phyloP scores from a whole-genome alignment of 1,284 basidiomycete species.

The Phlebopus sp. region DNA sequence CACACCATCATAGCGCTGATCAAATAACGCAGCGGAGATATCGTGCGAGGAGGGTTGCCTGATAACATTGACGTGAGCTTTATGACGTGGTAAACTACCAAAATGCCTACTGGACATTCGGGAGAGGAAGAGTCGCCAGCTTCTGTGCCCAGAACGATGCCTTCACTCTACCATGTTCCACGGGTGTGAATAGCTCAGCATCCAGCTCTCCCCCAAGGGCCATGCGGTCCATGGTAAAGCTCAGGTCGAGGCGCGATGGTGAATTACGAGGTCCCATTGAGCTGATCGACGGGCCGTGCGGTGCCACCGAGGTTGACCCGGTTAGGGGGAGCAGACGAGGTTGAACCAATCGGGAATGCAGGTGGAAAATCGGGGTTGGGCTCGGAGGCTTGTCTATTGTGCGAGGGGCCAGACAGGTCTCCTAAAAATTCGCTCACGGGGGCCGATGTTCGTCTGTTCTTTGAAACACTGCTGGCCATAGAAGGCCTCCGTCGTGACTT shows the following conservation, averaged over 20 bases:
- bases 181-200: slow-evolving; percentile 37
- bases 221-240: slow-evolving; percentile 62
- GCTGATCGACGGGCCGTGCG: neutral
- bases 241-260: slow-evolving; percentile 54
- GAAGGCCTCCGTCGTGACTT: slow-evolving; percentile 15
- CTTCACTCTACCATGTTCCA: slow-evolving; percentile 62
- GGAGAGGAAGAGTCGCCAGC: slow-evolving; percentile 50
- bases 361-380: slow-evolving; percentile 2
- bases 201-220: slow-evolving; percentile 47
- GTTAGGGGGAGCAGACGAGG: neutral
- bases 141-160: slow-evolving; percentile 67
- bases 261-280: slow-evolving; percentile 43
- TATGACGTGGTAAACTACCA: neutral
- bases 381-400: neutral
- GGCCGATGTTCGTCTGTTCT: slow-evolving; percentile 36
- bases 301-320: neutral
- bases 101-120: slow-evolving; percentile 50
- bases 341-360: slow-evolving; percentile 1
- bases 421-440: slow-evolving; percentile 27
- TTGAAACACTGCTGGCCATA: slow-evolving; percentile 1
- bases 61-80: slow-evolving; percentile 1
- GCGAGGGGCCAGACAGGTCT: neutral
- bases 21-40: slow-evolving; percentile 60
- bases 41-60: slow-evolving; percentile 22
- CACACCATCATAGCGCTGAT: slow-evolving; percentile 60